Base-by-base conservation (phyloP, 768 basidiomycete species). In the Leccinum boreale region DNA sequence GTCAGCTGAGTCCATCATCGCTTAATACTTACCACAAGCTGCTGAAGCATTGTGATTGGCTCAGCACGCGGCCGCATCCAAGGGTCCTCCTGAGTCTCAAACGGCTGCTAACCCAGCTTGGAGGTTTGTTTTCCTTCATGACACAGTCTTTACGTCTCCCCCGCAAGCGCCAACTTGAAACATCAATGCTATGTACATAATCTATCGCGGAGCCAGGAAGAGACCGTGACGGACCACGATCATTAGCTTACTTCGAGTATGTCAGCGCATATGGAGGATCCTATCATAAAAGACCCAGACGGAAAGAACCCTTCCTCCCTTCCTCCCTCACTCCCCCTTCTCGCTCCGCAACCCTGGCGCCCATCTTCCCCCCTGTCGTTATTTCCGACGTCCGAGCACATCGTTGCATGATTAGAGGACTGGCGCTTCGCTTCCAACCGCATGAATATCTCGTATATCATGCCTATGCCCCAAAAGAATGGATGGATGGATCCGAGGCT, bases 401-500 rank as follows among this genome's bases (percentile, higher is more conserved):
- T 29, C 3, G 7, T 33, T n/a, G 29, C 29, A 44, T 35, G 42
- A 36, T 31, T n/a, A 54, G 26, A 15, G 39, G 39, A 29, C 19
- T 17, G 17, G 35, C n/a, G 6, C n/a, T 23, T 44, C 10, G 29
- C 9, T 47, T 3, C 12, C 19, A 31, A 45, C 2, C 8, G 12
- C 51, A 15, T 28, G 19, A 52, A 48, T 14, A 19, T 49, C 6
- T 24, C 49, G 29, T 47, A 28, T 26, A 12, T 28, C 51, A 59
- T 60, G 59, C 5, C n/a, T 23, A n/a, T 17, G 12, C 23, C 11
- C 19, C 50, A 47, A 15, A 24, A 12, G 21, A 8, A 57, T 5
- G 36, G 54, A 51, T 21, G 51, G 21, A 7, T 67, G 21, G 53
- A 54, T 48, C 55, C 39, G 7, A 19, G 52, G 23, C 19, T 8